Percentiles rank a stretch among this genome's conserved stretches.
These are phyloP conservation scores for Tuber indicum DNA, from an alignment of 495 filamentous ascomycete species.

Conservation along the genomic window DNA sequence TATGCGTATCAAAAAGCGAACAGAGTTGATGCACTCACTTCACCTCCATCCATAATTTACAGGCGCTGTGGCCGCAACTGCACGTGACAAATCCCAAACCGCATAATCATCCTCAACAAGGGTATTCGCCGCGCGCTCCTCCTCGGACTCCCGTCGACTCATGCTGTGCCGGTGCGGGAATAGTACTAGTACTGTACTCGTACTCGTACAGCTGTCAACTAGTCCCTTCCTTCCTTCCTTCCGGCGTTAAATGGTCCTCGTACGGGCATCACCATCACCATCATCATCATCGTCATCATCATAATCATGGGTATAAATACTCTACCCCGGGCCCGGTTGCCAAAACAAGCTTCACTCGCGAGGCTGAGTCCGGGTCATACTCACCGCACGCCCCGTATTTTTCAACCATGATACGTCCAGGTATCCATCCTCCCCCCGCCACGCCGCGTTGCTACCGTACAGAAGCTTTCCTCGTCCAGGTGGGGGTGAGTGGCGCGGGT, in stretches of 20 bases:
- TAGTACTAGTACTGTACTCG: too few species aligned
- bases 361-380: not conserved
- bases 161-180: not conserved
- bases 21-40: not conserved
- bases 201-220: not conserved
- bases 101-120: not conserved
- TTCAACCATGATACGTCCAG: not conserved
- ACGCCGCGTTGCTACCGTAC: not conserved
- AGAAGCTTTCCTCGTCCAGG: not conserved
- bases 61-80: not conserved
- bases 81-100: not conserved
- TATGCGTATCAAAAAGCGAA: not conserved
- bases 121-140: not conserved
- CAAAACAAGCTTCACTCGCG: not conserved
- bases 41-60: not conserved
- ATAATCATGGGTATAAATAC: not conserved
- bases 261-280: not conserved
- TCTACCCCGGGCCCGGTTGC: not conserved
- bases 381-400: not conserved
- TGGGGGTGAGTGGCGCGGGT: constrained; percentile 1
- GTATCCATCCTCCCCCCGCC: not conserved
- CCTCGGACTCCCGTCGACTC: not conserved
- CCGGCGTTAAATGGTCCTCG: not conserved
- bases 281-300: too few species aligned
- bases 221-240: not conserved